Conservation (phyloP, 495 filamentous ascomycete species). For the Diplogelasinospora grovesii region DNA sequence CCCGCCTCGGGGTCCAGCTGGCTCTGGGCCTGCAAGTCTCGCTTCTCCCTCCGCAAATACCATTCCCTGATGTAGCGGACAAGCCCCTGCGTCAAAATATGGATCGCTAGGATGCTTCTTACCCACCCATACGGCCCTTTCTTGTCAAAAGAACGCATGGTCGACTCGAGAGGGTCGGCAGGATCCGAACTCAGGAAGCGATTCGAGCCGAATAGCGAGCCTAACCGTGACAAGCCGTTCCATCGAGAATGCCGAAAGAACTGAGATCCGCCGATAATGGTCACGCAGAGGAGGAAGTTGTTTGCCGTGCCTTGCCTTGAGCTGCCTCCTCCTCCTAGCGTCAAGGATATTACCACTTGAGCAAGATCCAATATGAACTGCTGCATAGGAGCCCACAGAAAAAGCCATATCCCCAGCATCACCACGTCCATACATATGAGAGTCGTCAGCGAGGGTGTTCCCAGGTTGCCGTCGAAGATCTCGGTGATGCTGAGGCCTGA, state of each 20-base stretch:
- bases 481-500: slow-evolving; percentile 45
- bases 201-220: slow-evolving; percentile 34
- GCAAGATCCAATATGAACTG: slow-evolving; percentile 89
- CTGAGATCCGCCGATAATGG: slow-evolving; percentile 70
- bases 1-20: slow-evolving; percentile 42
- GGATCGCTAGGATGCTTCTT: slow-evolving; percentile 65
- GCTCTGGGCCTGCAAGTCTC: slow-evolving; percentile 38
- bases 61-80: slow-evolving; percentile 56
- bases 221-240: slow-evolving; percentile 35
- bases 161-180: slow-evolving; percentile 37
- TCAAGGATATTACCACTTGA: slow-evolving; percentile 91
- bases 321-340: slow-evolving; percentile 78
- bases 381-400: slow-evolving; percentile 83
- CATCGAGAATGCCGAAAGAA: slow-evolving; percentile 50
- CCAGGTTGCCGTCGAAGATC: slow-evolving; percentile 46
- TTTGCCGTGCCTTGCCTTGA: slow-evolving; percentile 66
- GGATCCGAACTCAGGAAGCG: slow-evolving; percentile 32
- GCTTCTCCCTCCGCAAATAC: slow-evolving; percentile 48
- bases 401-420: slow-evolving; percentile 78
- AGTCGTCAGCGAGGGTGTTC: slow-evolving; percentile 68
- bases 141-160: slow-evolving; percentile 36
- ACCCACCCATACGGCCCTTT: slow-evolving; percentile 47
- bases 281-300: slow-evolving; percentile 70
- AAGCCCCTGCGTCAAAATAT: slow-evolving; percentile 80
- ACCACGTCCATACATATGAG: slow-evolving; percentile 76